Evolutionary conservation across 2,329 filamentous ascomycete species (phyloP).

Genomic region (Fusarium chuoi): DNA sequence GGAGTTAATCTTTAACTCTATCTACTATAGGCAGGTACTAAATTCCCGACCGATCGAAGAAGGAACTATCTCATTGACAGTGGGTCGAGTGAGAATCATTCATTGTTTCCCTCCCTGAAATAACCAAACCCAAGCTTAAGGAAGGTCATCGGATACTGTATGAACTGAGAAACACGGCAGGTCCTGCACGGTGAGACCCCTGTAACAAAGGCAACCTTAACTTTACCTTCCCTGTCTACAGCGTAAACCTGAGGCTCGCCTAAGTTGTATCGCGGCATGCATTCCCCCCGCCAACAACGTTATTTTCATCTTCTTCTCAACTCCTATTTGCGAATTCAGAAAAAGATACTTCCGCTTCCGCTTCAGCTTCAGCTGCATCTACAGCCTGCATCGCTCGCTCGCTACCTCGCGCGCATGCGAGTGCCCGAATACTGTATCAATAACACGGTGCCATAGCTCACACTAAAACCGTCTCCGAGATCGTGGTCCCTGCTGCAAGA

Average conservation of each 20-base stretch:
- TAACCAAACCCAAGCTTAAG: background rate
- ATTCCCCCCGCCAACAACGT: slow-evolving; percentile 25
- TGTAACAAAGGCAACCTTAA: slow-evolving; percentile 27
- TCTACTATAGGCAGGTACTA: slow-evolving; percentile 6
- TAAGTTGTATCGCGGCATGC: slow-evolving; percentile 31
- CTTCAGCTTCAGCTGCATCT: slow-evolving; percentile 10
- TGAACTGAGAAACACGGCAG: background rate
- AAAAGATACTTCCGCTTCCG: slow-evolving; percentile 17
- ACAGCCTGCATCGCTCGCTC: background rate
- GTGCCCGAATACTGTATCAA: background rate
- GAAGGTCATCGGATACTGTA: background rate
- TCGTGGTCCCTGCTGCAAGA: slow-evolving; percentile 15
- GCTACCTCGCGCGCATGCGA: background rate
- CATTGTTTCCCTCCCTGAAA: background rate
- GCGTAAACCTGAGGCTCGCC: slow-evolving; percentile 35
- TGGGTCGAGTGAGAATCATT: background rate
- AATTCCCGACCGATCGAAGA: background rate
- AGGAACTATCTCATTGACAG: background rate
- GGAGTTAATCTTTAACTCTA: slow-evolving; percentile 27
- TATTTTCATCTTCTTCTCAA: slow-evolving; percentile 13
- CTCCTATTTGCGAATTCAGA: slow-evolving; percentile 31
- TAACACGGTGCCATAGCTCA: slow-evolving; percentile 13
- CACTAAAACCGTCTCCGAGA: slow-evolving; percentile 18
- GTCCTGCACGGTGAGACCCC: slow-evolving; percentile 12
- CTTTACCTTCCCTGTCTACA: slow-evolving; percentile 21